Conservation (phyloP, 139 green algal genomes). For the Bryopsis sp. region DNA sequence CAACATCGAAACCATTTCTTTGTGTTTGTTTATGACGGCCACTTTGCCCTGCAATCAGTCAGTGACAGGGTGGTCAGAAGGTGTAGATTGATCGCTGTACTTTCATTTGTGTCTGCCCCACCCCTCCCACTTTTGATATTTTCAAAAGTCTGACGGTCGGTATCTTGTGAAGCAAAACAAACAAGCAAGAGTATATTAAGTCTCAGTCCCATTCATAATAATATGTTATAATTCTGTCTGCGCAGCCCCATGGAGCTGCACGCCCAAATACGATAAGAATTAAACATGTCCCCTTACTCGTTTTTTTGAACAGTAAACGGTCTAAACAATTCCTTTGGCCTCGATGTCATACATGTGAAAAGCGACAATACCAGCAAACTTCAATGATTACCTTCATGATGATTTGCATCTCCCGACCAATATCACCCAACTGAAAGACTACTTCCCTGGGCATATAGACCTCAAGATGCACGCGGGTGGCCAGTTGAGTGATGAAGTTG, state of each 20-base stretch:
- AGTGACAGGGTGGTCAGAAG: too few species aligned
- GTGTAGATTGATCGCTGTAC: too few species aligned
- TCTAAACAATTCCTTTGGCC: not conserved
- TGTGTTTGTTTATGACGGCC: constrained; percentile 40
- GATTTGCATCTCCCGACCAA: constrained; percentile 52
- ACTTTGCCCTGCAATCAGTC: constrained; percentile 36
- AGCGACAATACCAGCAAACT: not conserved
- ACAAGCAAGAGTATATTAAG: not conserved
- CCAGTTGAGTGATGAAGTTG: constrained; percentile 43
- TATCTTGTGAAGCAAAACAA: too few species aligned
- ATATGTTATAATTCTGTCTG: not conserved
- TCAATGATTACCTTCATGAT: constrained; percentile 50
- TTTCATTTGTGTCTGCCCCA: too few species aligned
- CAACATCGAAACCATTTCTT: constrained; percentile 44
- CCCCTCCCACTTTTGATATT: too few species aligned
- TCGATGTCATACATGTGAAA: not conserved
- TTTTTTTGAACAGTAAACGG: not conserved
- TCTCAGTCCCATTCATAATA: not conserved
- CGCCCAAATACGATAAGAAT: too few species aligned
- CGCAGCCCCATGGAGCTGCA: not conserved
- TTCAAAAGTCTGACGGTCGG: too few species aligned
- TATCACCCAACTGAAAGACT: constrained; percentile 46
- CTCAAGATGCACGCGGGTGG: constrained; percentile 33
- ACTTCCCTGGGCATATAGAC: constrained; percentile 42
- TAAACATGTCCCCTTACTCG: too few species aligned